Evolutionary conservation across 2,329 filamentous ascomycete species (phyloP).

Genomic region (Delphinella strobiligena): DNA sequence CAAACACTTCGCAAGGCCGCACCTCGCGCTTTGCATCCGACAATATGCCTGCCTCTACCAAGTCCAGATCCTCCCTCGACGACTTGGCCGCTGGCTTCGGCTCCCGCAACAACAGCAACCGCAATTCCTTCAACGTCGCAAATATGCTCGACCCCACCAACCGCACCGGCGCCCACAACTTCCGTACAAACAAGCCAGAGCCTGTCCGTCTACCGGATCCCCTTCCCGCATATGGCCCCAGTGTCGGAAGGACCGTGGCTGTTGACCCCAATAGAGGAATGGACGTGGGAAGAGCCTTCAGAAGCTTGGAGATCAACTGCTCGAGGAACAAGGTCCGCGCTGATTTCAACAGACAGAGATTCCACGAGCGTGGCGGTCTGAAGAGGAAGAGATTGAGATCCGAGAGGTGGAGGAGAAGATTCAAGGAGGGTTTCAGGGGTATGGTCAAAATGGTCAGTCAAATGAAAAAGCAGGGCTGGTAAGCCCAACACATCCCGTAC

Average conservation of each 20-base stretch:
- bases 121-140: background rate
- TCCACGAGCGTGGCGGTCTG: constrained; percentile 66
- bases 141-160: constrained; percentile 1
- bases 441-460: constrained; percentile 53
- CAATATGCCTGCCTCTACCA: too few relatives aligned
- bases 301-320: constrained; percentile 31
- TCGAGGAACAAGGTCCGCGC: constrained; percentile 44
- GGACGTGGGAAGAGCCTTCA: constrained; percentile 38
- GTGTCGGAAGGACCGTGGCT: constrained; percentile 28
- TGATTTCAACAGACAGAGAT: constrained; percentile 49
- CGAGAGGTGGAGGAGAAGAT: constrained; percentile 70
- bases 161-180: constrained; percentile 5
- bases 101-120: constrained; percentile 1
- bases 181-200: constrained; percentile 5
- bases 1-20: constrained; percentile 13
- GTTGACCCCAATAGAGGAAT: constrained; percentile 22
- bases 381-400: constrained; percentile 65
- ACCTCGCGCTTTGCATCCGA: constrained; percentile 18
- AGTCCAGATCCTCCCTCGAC: constrained; percentile 1
- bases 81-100: background rate
- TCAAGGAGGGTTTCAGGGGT: constrained; percentile 75
- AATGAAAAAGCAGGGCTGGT: constrained; percentile 72
- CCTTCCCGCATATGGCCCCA: constrained; percentile 16
- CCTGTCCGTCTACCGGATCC: constrained; percentile 1
- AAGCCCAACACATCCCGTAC: too few relatives aligned